Evolutionary conservation across 1,139 yeast species (phyloP), one percentile per base, ranked within the genome.

Genomic region (Suhomyces kunorum): DNA sequence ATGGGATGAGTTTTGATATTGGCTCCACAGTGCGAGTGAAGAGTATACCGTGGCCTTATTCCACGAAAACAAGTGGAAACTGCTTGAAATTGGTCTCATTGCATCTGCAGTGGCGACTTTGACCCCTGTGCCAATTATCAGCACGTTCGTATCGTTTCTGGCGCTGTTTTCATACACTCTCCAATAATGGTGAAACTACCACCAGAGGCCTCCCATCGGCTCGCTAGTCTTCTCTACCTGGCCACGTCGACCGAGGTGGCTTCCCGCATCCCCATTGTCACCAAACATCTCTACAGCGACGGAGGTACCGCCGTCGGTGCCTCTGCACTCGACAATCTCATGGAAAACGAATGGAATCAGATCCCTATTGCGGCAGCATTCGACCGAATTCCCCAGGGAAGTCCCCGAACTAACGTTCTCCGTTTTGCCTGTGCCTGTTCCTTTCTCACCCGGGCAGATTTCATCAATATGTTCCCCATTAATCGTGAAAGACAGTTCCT

Each of bases 361-460:
- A 54, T 49, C 28, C 71, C 68, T 2, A 40, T 59, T 33, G 43
- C 29, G 3, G 44, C 43, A 11, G 74, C 71, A 1, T 39, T 56
- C 5, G 39, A 40, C 2, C 68, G 59, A 27, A 46, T 64, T 7
- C 56, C 58, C 2, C 28, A 36, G 13, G 46, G 45, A 8, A 39
- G 56, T 5, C 38, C 43, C n/a, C 40, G 43, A 19, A 53, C 71
- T 9, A 66, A 61, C 39, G 52, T 77, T 2, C 58, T 78, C 26
- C 50, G 54, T 36, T 66, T 74, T 40, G 49, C 50, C 8, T 64
- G 76, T 36, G 59, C 59, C 13, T 66, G 66, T 46, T 66, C 74
- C n/a, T 59, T 59, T 28, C 51, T 76, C 1, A 54, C 61, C 6
- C 53, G 54, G 6, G 45, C 61, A 2, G 82, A 78, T 47, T 71